Percentiles rank a stretch among this genome's conserved stretches.
Conservation (phyloP, 148 eudicot species). For the Camellia lanceoleosa region DNA sequence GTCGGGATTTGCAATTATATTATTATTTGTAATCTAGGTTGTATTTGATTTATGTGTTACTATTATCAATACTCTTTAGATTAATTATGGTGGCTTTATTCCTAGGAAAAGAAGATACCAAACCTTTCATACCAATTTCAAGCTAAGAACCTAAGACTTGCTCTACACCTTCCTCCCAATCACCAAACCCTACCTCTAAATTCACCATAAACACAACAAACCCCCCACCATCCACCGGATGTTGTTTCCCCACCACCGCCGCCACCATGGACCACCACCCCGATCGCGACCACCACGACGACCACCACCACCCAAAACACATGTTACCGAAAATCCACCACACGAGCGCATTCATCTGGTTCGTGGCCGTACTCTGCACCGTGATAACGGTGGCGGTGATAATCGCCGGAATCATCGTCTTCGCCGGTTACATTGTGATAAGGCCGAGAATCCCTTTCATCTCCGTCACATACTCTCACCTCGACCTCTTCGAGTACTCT, state of each 20-base stretch:
- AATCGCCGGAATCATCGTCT: conserved; percentile 49
- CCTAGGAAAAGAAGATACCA: conserved; percentile 75
- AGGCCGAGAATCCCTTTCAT: conserved; percentile 58
- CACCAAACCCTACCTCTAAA: neutral
- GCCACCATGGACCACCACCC: neutral
- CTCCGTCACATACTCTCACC: conserved; percentile 43
- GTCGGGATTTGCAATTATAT: too few species aligned
- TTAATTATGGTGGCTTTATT: conserved; percentile 36
- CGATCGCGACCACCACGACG: neutral
- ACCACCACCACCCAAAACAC: conserved; percentile 7
- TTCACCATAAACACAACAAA: neutral
- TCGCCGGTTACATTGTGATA: conserved; percentile 51
- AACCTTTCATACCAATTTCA: conserved; percentile 56
- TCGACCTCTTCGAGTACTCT: conserved; percentile 42
- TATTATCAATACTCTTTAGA: too few species aligned
- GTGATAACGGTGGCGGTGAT: conserved; percentile 46
- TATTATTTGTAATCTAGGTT: too few species aligned
- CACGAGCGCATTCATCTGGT: conserved; percentile 64
- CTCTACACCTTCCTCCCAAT: neutral
- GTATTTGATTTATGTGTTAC: too few species aligned
- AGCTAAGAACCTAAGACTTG: conserved; percentile 34
- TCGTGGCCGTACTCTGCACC: conserved; percentile 58
- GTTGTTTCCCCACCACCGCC: conserved; percentile 2
- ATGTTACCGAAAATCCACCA: conserved; percentile 13
- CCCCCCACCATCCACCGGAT: neutral